Conservation (phyloP, 257 asterid genomes). For the Mentha longifolia region DNA sequence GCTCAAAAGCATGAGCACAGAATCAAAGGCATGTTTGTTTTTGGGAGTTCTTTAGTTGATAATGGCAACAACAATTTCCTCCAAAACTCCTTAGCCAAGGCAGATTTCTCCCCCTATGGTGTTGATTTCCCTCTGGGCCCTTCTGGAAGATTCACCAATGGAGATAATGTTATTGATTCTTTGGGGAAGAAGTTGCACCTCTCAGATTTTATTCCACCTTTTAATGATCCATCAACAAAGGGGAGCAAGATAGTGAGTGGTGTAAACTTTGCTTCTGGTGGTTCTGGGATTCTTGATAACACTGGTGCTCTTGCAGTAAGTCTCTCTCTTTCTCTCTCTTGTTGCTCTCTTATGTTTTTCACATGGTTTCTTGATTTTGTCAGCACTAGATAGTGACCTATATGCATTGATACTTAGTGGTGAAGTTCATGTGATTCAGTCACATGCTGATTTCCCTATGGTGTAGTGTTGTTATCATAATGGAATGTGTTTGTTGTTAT, state of each 20-base stretch:
- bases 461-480: background rate
- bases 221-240: slow-evolving; percentile 65
- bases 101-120: slow-evolving; percentile 71
- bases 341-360: background rate
- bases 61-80: slow-evolving; percentile 82
- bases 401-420: background rate
- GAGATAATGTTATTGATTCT: slow-evolving; percentile 65
- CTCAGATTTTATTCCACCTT: slow-evolving; percentile 58
- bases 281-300: slow-evolving; percentile 74
- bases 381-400: background rate
- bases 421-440: slow-evolving; percentile 24
- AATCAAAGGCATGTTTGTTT: slow-evolving; percentile 71
- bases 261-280: slow-evolving; percentile 83
- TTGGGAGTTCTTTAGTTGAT: slow-evolving; percentile 86
- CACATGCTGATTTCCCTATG: slow-evolving; percentile 19
- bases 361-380: slow-evolving; percentile 19
- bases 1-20: slow-evolving; percentile 28
- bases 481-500: background rate
- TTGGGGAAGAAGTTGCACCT: slow-evolving; percentile 52
- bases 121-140: slow-evolving; percentile 61
- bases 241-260: slow-evolving; percentile 61
- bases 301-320: slow-evolving; percentile 68
- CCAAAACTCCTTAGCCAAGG: slow-evolving; percentile 57
- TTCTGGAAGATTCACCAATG: slow-evolving; percentile 78
- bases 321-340: slow-evolving; percentile 12